Conservation (phyloP, 1,284 basidiomycete genomes). For the Rhodotorula sp. region DNA sequence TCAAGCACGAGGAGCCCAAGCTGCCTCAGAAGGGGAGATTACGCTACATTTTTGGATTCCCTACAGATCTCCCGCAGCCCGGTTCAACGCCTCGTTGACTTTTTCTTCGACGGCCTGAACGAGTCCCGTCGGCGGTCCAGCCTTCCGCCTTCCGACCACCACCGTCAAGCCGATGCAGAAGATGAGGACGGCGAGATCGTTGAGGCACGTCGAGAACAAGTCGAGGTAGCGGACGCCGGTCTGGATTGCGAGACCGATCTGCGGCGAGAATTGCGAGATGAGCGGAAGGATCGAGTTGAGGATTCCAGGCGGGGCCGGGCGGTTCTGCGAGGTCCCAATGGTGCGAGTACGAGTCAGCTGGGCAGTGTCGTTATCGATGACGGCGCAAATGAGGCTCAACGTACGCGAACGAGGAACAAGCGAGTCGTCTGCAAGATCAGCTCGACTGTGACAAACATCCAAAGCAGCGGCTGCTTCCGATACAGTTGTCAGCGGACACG, state of each 20-base stretch:
- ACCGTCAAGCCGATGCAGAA: slow-evolving; percentile 36
- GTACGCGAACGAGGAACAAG: slow-evolving; percentile 34
- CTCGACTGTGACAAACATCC: slow-evolving; percentile 44
- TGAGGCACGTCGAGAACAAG: slow-evolving; percentile 33
- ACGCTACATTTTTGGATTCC: no score
- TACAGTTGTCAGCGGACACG: neutral
- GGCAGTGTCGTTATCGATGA: fast-evolving
- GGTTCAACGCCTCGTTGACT: slow-evolving; percentile 11
- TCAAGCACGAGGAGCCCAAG: neutral
- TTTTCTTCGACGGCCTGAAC: slow-evolving; percentile 13
- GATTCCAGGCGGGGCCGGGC: slow-evolving; percentile 27
- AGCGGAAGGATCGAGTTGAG: slow-evolving; percentile 36
- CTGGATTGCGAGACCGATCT: slow-evolving; percentile 28
- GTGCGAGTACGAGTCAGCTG: neutral
- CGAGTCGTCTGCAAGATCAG: slow-evolving; percentile 44
- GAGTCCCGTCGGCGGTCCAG: slow-evolving; percentile 2
- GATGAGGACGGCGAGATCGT: slow-evolving; percentile 40
- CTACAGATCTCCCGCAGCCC: slow-evolving; percentile 22
- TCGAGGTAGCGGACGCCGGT: slow-evolving; percentile 34
- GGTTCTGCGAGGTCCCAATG: slow-evolving; percentile 20
- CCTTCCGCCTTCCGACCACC: slow-evolving; percentile 21
- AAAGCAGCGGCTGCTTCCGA: slow-evolving; percentile 40
- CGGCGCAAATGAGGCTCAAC: neutral
- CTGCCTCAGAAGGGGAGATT: no score
- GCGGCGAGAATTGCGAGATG: slow-evolving; percentile 40